A percentile compares a stretch with the other conserved stretches of the same genome.
Conservation (phyloP, 352 stramenopile species). For the Globisporangium splendens region DNA sequence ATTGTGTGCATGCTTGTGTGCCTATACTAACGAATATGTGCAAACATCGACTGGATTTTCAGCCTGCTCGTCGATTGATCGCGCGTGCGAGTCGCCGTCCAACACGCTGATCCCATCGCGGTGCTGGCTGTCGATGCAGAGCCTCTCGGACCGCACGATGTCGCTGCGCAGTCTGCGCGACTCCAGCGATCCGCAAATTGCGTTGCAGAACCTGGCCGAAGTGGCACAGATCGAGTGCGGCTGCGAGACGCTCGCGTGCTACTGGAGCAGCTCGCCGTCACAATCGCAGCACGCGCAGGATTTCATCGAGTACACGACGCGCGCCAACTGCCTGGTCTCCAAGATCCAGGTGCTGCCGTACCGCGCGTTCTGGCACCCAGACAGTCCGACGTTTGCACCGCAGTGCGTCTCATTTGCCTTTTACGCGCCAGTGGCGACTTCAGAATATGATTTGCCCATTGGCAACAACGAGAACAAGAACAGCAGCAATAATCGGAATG, state of each 20-base stretch:
- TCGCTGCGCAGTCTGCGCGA: constrained; percentile 15
- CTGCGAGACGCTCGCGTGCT: constrained; percentile 60
- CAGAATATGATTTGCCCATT: too few species aligned
- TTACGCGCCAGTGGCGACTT: constrained; percentile 17
- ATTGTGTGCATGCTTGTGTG: neutral
- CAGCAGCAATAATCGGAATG: constrained; percentile 1
- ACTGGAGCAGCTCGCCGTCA: constrained; percentile 39
- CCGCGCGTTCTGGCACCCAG: constrained; percentile 72
- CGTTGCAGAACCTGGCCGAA: constrained; percentile 38
- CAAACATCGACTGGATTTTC: neutral
- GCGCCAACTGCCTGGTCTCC: constrained; percentile 36
- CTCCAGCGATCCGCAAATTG: constrained; percentile 15
- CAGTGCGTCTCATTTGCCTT: constrained; percentile 55
- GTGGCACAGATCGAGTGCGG: constrained; percentile 61
- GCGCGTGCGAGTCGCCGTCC: constrained; percentile 22
- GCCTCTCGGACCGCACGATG: constrained; percentile 24
- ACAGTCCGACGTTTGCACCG: constrained; percentile 66
- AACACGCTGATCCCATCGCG: constrained; percentile 34
- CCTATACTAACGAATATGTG: neutral
- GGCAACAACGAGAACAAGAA: constrained; percentile 1
- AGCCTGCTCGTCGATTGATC: constrained; percentile 31
- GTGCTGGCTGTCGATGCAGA: constrained; percentile 30
- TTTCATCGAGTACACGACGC: constrained; percentile 64
- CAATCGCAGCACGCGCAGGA: constrained; percentile 25
- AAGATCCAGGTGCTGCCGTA: constrained; percentile 65